A percentile compares a stretch with the other conserved stretches of the same genome.
These are phyloP conservation scores for Boletus insuetus DNA, from an alignment of 768 basidiomycete genomes.

Conservation along the genomic window DNA sequence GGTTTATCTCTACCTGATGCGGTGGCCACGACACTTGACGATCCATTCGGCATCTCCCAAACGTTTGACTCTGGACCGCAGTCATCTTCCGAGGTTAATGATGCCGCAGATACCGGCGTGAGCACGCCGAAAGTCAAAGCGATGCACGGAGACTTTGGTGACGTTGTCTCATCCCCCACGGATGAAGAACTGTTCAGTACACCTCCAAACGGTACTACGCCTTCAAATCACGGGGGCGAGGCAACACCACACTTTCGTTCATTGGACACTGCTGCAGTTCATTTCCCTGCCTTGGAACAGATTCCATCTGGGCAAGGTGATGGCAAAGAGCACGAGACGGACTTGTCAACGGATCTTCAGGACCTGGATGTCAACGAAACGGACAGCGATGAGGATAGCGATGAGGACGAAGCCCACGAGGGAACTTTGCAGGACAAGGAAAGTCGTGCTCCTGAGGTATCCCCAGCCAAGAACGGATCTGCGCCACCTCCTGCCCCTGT, in stretches of 20 bases:
- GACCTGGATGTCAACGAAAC: slow-evolving; percentile 59
- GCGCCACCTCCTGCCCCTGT: slow-evolving; percentile 4
- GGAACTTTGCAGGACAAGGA: slow-evolving; percentile 18
- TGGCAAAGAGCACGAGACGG: slow-evolving; percentile 43
- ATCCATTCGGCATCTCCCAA: slow-evolving; percentile 54
- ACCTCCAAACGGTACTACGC: slow-evolving; percentile 47
- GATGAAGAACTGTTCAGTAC: slow-evolving; percentile 60
- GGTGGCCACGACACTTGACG: slow-evolving; percentile 25
- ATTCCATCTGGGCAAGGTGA: slow-evolving; percentile 20
- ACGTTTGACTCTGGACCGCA: slow-evolving; percentile 17
- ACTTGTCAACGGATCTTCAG: slow-evolving; percentile 50
- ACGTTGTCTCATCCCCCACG: slow-evolving; percentile 30
- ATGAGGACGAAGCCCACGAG: slow-evolving; percentile 38
- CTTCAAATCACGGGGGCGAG: slow-evolving; percentile 14
- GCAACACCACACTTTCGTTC: slow-evolving; percentile 20
- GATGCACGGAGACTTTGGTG: slow-evolving; percentile 12
- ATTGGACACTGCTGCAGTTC: slow-evolving; percentile 23
- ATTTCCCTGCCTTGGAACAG: slow-evolving; percentile 41
- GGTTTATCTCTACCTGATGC: slow-evolving; percentile 8
- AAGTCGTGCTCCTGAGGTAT: slow-evolving; percentile 15
- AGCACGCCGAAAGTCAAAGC: slow-evolving; percentile 20
- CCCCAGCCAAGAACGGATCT: slow-evolving; percentile 13
- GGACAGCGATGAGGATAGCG: slow-evolving; percentile 54
- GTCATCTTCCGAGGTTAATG: slow-evolving; percentile 13
- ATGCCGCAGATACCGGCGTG: slow-evolving; percentile 18